phyloP scores from a whole-genome alignment of 176 grass and related monocot species.

The Rhynchospora breviuscula region DNA sequence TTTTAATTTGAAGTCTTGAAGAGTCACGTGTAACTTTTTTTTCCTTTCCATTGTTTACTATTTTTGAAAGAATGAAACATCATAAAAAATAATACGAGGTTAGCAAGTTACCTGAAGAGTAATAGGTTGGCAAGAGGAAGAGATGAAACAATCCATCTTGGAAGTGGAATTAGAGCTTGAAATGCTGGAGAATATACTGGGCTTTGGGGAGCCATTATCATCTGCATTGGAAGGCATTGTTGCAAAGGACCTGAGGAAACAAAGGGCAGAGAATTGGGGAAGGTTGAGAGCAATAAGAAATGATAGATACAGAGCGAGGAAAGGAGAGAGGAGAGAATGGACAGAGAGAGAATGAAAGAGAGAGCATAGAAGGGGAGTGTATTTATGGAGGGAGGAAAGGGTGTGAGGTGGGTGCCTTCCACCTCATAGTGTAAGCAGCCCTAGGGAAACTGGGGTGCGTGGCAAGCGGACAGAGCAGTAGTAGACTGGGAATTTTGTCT shows the following conservation, averaged over 20 bases:
- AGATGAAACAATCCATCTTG: conserved; percentile 77
- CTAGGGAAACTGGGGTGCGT: conserved; percentile 35
- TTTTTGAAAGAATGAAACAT: background rate
- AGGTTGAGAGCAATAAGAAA: background rate
- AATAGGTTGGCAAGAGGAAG: conserved; percentile 56
- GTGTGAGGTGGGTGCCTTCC: conserved; percentile 6
- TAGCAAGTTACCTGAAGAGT: conserved; percentile 46
- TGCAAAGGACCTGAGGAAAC: background rate
- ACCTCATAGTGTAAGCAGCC: conserved; percentile 44
- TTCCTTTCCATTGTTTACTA: background rate
- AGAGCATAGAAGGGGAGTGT: background rate
- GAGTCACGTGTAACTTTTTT: background rate
- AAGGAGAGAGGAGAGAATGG: background rate
- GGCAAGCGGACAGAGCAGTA: conserved; percentile 35
- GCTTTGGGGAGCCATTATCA: conserved; percentile 3
- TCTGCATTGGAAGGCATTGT: conserved; percentile 69
- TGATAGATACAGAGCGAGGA: background rate
- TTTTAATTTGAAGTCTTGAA: background rate
- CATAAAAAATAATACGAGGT: background rate
- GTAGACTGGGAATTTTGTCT: conserved; percentile 9
- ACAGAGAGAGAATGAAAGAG: background rate
- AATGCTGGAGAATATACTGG: background rate
- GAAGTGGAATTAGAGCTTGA: background rate
- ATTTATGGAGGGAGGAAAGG: background rate
- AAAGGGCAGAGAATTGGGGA: background rate